These are phyloP conservation scores for Saturnispora besseyi DNA, from an alignment of 805 yeast genomes.

Conservation along the genomic window DNA sequence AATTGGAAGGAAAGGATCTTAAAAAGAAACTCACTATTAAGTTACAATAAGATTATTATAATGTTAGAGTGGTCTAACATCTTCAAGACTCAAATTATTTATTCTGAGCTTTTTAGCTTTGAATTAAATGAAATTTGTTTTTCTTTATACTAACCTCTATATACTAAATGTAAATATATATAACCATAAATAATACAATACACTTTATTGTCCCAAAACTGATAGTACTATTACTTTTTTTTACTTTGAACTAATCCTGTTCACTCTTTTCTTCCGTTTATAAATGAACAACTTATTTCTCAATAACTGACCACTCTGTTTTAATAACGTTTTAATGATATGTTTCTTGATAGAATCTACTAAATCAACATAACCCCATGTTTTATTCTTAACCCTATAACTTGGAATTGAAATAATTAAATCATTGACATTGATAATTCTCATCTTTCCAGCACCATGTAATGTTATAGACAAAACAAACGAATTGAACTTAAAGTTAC, in stretches of 20 bases:
- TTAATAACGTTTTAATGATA: conserved; percentile 45
- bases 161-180: background rate
- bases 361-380: conserved; percentile 68
- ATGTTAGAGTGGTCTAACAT: background rate
- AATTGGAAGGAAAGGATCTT: background rate
- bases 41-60: background rate
- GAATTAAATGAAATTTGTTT: background rate
- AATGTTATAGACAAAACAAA: conserved; percentile 60
- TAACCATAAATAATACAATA: background rate
- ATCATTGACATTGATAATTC: conserved; percentile 69
- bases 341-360: conserved; percentile 53
- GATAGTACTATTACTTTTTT: no score
- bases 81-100: background rate
- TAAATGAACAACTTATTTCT: conserved; percentile 52
- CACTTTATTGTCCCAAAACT: no score
- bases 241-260: background rate
- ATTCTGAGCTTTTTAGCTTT: background rate
- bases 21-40: conserved; percentile 1
- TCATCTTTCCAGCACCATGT: conserved; percentile 60
- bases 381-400: conserved; percentile 46
- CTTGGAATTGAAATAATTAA: conserved; percentile 60
- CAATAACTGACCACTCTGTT: conserved; percentile 67
- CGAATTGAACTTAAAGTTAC: conserved; percentile 43
- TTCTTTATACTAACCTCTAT: background rate
- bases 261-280: conserved; percentile 12